A percentile compares a stretch with the other conserved stretches of the same genome.
phyloP scores from a whole-genome alignment of 1,139 yeast species.

The Pichia sp. region DNA sequence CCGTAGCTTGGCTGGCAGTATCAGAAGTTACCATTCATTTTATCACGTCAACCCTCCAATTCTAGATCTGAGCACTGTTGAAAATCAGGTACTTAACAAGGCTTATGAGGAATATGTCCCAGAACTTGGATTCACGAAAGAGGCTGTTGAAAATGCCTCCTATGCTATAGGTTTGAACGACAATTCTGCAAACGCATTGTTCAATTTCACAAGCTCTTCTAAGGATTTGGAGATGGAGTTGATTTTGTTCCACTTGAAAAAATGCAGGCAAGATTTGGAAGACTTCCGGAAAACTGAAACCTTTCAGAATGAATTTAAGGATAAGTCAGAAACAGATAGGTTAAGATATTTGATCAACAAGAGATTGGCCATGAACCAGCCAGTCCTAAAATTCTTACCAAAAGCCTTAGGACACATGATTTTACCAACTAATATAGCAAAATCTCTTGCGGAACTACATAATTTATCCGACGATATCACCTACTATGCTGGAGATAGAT shows the following conservation, averaged over 20 bases:
- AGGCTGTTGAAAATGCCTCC: constrained; percentile 58
- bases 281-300: constrained; percentile 28
- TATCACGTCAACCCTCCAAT: constrained; percentile 29
- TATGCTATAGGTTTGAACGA: constrained; percentile 53
- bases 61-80: constrained; percentile 23
- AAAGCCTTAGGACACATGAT: constrained; percentile 53
- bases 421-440: constrained; percentile 47
- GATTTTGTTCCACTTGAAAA: constrained; percentile 59
- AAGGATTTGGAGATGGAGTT: constrained; percentile 45
- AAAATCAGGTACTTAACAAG: constrained; percentile 37
- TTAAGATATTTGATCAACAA: constrained; percentile 49
- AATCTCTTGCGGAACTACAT: constrained; percentile 62
- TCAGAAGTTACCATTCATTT: constrained; percentile 25
- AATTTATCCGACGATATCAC: constrained; percentile 78
- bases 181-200: constrained; percentile 61
- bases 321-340: constrained; percentile 31
- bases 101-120: constrained; percentile 59
- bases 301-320: background rate
- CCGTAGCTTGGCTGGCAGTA: background rate
- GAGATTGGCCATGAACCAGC: constrained; percentile 61
- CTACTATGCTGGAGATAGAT: constrained; percentile 71
- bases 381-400: constrained; percentile 42
- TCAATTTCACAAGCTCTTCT: constrained; percentile 41
- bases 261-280: constrained; percentile 45
- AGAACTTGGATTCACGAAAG: constrained; percentile 58